A percentile compares a stretch with the other conserved stretches of the same genome.
Evolutionary conservation across 345 rosid genomes (phyloP).

Genomic region (Schrenkiella parvula): DNA sequence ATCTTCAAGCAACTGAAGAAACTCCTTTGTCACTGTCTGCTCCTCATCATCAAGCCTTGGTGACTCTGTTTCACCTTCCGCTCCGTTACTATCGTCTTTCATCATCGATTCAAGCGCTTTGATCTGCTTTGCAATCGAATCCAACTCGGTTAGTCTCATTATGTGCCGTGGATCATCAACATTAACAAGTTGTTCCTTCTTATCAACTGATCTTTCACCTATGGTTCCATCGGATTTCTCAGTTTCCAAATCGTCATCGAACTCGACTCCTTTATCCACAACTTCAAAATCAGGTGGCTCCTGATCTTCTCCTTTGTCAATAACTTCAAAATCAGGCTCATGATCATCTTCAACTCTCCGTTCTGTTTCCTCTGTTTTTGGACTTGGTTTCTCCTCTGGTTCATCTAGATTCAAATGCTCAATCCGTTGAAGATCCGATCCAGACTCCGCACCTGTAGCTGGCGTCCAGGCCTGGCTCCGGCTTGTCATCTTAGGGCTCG

Average conservation of each 20-base stretch:
- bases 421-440: slow-evolving; percentile 59
- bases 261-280: slow-evolving; percentile 88
- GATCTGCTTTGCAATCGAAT: slow-evolving; percentile 84
- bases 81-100: slow-evolving; percentile 42
- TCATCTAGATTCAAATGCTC: slow-evolving; percentile 91
- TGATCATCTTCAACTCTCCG: slow-evolving; percentile 62
- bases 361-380: slow-evolving; percentile 50
- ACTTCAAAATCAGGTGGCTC: slow-evolving; percentile 78
- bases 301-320: slow-evolving; percentile 57
- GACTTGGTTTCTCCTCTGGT: slow-evolving; percentile 43
- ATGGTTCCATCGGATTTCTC: slow-evolving; percentile 46
- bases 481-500: slow-evolving; percentile 74
- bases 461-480: slow-evolving; percentile 68
- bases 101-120: slow-evolving; percentile 91
- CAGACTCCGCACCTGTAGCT: slow-evolving; percentile 30
- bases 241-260: slow-evolving; percentile 48
- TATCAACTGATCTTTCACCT: slow-evolving; percentile 45
- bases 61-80: slow-evolving; percentile 48
- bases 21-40: slow-evolving; percentile 77
- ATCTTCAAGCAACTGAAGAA: slow-evolving; percentile 79
- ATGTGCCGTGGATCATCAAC: slow-evolving; percentile 60
- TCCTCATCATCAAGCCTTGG: slow-evolving; percentile 78
- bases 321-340: slow-evolving; percentile 72
- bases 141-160: slow-evolving; percentile 67
- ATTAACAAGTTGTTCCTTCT: slow-evolving; percentile 47